Evolutionary conservation across 1,284 basidiomycete genomes (phyloP), one percentile per base, ranked within the genome.

Genomic region (Gymnopus androsaceus): DNA sequence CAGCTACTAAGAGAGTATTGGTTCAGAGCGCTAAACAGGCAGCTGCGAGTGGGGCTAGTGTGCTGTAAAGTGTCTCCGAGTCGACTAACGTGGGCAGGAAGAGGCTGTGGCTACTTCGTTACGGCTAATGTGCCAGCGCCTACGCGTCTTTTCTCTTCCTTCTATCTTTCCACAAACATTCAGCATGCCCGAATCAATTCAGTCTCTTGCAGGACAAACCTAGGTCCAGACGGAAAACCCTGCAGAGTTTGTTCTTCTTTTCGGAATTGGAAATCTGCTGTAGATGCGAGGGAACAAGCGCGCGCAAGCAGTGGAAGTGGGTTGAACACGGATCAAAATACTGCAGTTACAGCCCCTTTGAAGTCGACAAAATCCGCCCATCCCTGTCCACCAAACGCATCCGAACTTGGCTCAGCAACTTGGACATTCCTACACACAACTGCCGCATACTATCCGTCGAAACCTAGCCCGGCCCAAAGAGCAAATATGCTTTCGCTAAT

Each of bases 391-490:
- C 85, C 93, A 0, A 94, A 97, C 70, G 87, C 88, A 42, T 91
- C 94, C 64, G 78, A 84, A 55, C 85, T 98, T 38, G 95, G 95
- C 4, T 84, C 86, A 50, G 88, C 95, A 47, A 96, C 95, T 3
- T 98, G 95, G 95, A 90, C 94, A 17, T 97, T 98, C 81, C 79
- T 98, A 34, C 95, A 98, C 69, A 88, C 94, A 1, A 89, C 94
- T 3, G 94, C 93, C 0, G 92, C 95, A 15, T 95, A 97, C 72
- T 97, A 95, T 72, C 94, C 95, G n/a, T 81, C 87, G 25, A 71
- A 75, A 25, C 91, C 95, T 0, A 82, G 85, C 0, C 75, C 84
- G 0, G 73, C 73, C 4, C 90, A 95, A 62, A 86, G 91, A 59
- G 79, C 81, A 21, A 87, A 89, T 59, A 95, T 97, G 92, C 75